Conservation (phyloP, 2,329 filamentous ascomycete species). For the Ophiognomonia clavigignenti-juglandacearum region DNA sequence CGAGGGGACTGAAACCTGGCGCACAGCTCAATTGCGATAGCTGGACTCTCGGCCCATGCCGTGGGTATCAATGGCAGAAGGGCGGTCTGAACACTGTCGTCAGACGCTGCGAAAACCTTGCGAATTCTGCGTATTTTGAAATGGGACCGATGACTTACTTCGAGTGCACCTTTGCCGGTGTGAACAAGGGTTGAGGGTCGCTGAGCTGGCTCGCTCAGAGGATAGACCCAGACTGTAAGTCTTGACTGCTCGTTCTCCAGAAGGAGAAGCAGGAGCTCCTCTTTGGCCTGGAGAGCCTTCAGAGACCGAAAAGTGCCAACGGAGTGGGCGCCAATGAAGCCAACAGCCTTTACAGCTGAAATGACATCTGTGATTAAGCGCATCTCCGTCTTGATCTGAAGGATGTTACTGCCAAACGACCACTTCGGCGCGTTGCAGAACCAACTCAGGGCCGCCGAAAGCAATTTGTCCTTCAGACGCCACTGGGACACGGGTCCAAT, state of each 20-base stretch:
- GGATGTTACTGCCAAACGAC: slow-evolving; percentile 91
- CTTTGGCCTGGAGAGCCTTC: slow-evolving; percentile 69
- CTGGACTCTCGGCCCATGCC: slow-evolving; percentile 82
- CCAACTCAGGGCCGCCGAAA: slow-evolving; percentile 85
- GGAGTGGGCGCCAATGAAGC: slow-evolving; percentile 50
- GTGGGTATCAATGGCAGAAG: slow-evolving; percentile 65
- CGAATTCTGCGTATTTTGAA: background rate
- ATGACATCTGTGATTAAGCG: slow-evolving; percentile 75
- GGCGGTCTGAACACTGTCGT: slow-evolving; percentile 37
- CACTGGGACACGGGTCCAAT: slow-evolving; percentile 62
- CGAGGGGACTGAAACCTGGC: slow-evolving; percentile 73
- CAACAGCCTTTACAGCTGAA: slow-evolving; percentile 58
- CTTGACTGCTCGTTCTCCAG: slow-evolving; percentile 81
- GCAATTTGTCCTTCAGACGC: slow-evolving; percentile 81
- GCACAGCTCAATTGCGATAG: slow-evolving; percentile 80
- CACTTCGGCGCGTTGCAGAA: slow-evolving; percentile 79
- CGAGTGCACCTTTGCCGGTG: slow-evolving; percentile 33
- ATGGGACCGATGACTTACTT: slow-evolving; percentile 27
- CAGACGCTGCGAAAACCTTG: slow-evolving; percentile 1
- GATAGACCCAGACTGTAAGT: slow-evolving; percentile 84
- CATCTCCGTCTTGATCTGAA: slow-evolving; percentile 91
- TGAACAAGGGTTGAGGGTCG: slow-evolving; percentile 33
- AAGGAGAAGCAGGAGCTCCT: slow-evolving; percentile 75
- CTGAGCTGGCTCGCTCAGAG: slow-evolving; percentile 58
- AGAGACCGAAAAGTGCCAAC: slow-evolving; percentile 59